Percentiles rank a stretch among this genome's conserved stretches.
phyloP scores from a whole-genome alignment of 202 grass and related monocot species.

The Thinopyrum obtusiflorum region DNA sequence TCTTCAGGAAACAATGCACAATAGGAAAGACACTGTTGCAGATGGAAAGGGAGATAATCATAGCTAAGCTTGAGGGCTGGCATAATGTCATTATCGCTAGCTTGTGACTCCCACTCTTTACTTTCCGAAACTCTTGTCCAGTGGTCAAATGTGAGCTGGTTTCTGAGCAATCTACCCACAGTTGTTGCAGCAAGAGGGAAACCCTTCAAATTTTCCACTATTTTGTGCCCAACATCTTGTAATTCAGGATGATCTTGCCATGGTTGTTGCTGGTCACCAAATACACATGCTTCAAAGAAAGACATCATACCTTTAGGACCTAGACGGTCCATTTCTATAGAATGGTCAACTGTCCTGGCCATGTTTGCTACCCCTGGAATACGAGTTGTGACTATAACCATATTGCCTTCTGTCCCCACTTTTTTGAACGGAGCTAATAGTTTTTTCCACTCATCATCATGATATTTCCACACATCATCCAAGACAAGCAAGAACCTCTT shows the following conservation, averaged over 20 bases:
- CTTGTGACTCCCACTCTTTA: not conserved
- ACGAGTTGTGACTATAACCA: slow-evolving; percentile 2
- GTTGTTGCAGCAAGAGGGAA: slow-evolving; percentile 21
- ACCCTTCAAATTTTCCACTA: not conserved
- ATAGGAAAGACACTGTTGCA: too few relatives aligned
- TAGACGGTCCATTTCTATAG: not conserved
- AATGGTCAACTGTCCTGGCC: not conserved
- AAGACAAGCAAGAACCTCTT: slow-evolving; percentile 44
- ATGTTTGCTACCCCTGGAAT: not conserved
- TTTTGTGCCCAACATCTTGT: not conserved
- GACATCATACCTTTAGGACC: not conserved
- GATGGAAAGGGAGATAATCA: too few relatives aligned
- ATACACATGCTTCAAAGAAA: not conserved
- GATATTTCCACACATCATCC: slow-evolving; percentile 32
- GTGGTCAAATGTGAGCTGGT: not conserved
- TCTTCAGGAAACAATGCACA: too few relatives aligned
- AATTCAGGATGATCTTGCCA: not conserved
- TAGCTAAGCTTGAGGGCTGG: too few relatives aligned
- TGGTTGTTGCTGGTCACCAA: not conserved
- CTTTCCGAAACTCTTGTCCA: slow-evolving; percentile 4
- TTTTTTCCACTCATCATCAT: not conserved
- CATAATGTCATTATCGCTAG: not conserved
- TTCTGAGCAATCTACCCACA: not conserved
- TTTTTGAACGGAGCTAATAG: not conserved
- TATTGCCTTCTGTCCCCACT: not conserved